Evolutionary conservation across 2,329 filamentous ascomycete species (phyloP), one percentile per base, ranked within the genome.

Genomic region (Fusarium sp.): DNA sequence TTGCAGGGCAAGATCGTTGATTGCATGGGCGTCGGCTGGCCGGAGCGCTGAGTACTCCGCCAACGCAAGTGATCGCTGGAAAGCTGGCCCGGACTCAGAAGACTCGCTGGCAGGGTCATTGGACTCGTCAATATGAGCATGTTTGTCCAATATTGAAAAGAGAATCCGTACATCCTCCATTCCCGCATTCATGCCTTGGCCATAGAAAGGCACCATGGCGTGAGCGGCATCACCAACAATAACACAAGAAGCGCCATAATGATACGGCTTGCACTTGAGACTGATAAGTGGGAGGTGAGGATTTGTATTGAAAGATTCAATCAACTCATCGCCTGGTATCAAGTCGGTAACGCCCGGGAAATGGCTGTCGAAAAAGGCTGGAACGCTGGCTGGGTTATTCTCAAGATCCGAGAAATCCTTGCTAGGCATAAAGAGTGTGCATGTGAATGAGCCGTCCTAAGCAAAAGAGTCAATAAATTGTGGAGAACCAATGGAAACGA

Each of bases 171-270:
- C 94, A 77, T 98, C 95, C 83, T 99, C 96, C 45, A 99, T 89
- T 1, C 96, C 96, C 1, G 96, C 93, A 78, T 99, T 99, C 91
- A 99, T 97, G 41, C 96, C 96, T 81, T 99, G 96, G 0, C 96
- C 96, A 81, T 98, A 99, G 82, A 99, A 99, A 0, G 96, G 96
- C 0, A 99, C 94, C 91, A 99, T 98, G 63, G 97, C 96, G 80
- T 99, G 96, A 0, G 96, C 95, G 12, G 96, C 94, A 79, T 99
- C 96, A 65, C 96, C 96, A 39, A 99, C 80, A 53, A 99, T 94
- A 66, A 97, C 94, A 36, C 88, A 94, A 1, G 91, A 92, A 29
- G 90, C 90, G 54, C 84, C 86, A 83, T 90, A 94, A 83, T 97
- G 94, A 82, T 98, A 93, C 0, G 96, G 96, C 22, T 88, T 88